These are phyloP conservation scores for Peronospora tabacina DNA, from an alignment of 352 stramenopile species.

Conservation along the genomic window DNA sequence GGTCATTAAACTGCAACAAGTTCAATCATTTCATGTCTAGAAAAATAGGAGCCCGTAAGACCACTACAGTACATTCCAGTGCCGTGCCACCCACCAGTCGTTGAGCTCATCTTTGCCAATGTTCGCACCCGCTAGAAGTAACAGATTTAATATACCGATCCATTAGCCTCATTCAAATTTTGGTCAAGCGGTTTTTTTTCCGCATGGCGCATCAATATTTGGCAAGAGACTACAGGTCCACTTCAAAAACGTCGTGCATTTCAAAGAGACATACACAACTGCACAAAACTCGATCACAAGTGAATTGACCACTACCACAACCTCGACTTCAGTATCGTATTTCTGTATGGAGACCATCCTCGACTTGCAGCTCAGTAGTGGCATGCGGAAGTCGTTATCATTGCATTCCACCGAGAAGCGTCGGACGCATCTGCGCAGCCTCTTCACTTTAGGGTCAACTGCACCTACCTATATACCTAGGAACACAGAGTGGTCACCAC, in stretches of 20 bases:
- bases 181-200: conserved; percentile 17
- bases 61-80: conserved; percentile 2
- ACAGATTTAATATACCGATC: too few relatives aligned
- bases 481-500: conserved; percentile 35
- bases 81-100: too few relatives aligned
- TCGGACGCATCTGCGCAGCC: conserved; percentile 43
- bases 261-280: conserved; percentile 2
- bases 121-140: too few relatives aligned
- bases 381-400: conserved; percentile 26
- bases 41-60: conserved; percentile 15
- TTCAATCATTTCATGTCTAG: background rate
- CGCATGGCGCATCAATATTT: conserved; percentile 24
- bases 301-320: background rate
- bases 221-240: conserved; percentile 13
- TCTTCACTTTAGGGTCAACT: conserved; percentile 28
- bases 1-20: background rate
- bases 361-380: conserved; percentile 35
- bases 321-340: background rate
- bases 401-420: conserved; percentile 22
- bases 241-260: conserved; percentile 26
- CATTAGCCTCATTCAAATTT: too few relatives aligned
- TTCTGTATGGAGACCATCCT: conserved; percentile 54
- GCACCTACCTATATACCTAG: background rate
- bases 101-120: too few relatives aligned
- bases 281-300: background rate